These are phyloP conservation scores for Amanita rimosa DNA, from an alignment of 768 basidiomycete species.

Conservation along the genomic window DNA sequence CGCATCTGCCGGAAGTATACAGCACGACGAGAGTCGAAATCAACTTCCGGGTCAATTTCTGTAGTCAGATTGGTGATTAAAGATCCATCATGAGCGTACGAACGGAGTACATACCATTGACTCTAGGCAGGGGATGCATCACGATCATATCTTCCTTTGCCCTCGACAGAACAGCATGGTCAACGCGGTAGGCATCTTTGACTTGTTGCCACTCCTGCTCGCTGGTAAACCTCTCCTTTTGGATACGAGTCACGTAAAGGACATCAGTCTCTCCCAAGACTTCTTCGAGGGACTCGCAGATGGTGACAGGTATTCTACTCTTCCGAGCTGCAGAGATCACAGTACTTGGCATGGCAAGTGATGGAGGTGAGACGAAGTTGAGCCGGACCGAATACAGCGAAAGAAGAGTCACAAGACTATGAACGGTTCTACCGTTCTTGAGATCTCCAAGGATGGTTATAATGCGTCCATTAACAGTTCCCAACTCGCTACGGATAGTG, in stretches of 20 bases:
- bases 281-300: conserved; percentile 85
- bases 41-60: conserved; percentile 99
- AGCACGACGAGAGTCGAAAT: conserved; percentile 88
- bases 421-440: conserved; percentile 96
- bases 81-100: not conserved
- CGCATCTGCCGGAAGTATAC: conserved; percentile 99
- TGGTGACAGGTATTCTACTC: conserved; percentile 67
- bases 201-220: conserved; percentile 82
- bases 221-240: conserved; percentile 84
- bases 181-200: conserved; percentile 86
- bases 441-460: conserved; percentile 91
- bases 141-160: conserved; percentile 98
- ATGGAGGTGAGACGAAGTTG: conserved; percentile 88
- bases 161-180: conserved; percentile 85
- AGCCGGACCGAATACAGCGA: conserved; percentile 88
- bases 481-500: conserved; percentile 95
- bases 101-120: conserved; percentile 49
- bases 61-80: conserved; percentile 5
- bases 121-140: conserved; percentile 96
- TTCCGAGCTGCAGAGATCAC: conserved; percentile 79
- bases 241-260: conserved; percentile 91
- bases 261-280: conserved; percentile 91
- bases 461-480: conserved; percentile 93
- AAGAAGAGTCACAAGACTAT: conserved; percentile 87
- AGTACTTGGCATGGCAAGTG: conserved; percentile 79